These are phyloP conservation scores for Hyphopichia buzzinii DNA, from an alignment of 1,139 yeast species.

Conservation along the genomic window DNA sequence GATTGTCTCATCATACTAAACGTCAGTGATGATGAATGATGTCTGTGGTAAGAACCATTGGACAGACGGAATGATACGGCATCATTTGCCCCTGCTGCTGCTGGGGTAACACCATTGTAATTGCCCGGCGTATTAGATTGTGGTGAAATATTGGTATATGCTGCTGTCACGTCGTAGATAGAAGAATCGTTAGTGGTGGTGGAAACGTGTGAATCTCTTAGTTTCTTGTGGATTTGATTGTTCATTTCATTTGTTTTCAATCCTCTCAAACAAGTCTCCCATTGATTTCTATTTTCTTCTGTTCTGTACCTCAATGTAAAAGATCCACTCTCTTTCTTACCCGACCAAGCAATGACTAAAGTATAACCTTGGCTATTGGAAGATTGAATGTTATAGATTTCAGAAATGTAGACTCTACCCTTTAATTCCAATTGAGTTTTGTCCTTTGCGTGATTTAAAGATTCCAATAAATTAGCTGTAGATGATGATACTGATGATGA, in stretches of 20 bases:
- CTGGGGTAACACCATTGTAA: slow-evolving; percentile 2
- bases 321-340: slow-evolving; percentile 73
- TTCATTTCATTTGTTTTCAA: slow-evolving; percentile 45
- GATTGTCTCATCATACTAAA: slow-evolving; percentile 46
- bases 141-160: slow-evolving; percentile 14
- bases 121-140: slow-evolving; percentile 6
- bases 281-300: slow-evolving; percentile 68
- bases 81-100: slow-evolving; percentile 7
- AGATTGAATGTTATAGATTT: slow-evolving; percentile 54
- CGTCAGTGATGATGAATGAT: slow-evolving; percentile 45
- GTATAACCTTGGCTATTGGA: slow-evolving; percentile 47
- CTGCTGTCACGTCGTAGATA: slow-evolving; percentile 22
- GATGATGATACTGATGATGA: slow-evolving; percentile 28
- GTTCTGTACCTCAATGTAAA: slow-evolving; percentile 67
- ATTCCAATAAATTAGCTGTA: slow-evolving; percentile 37
- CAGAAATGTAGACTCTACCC: slow-evolving; percentile 69
- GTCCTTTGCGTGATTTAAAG: slow-evolving; percentile 31
- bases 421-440: slow-evolving; percentile 51
- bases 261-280: slow-evolving; percentile 59
- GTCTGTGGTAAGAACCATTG: slow-evolving; percentile 36
- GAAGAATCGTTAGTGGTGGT: slow-evolving; percentile 22
- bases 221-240: slow-evolving; percentile 34
- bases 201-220: slow-evolving; percentile 39
- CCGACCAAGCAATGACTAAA: slow-evolving; percentile 73
- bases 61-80: slow-evolving; percentile 26